These are phyloP conservation scores for Nemophila menziesii DNA, from an alignment of 257 asterid genomes.

Conservation along the genomic window DNA sequence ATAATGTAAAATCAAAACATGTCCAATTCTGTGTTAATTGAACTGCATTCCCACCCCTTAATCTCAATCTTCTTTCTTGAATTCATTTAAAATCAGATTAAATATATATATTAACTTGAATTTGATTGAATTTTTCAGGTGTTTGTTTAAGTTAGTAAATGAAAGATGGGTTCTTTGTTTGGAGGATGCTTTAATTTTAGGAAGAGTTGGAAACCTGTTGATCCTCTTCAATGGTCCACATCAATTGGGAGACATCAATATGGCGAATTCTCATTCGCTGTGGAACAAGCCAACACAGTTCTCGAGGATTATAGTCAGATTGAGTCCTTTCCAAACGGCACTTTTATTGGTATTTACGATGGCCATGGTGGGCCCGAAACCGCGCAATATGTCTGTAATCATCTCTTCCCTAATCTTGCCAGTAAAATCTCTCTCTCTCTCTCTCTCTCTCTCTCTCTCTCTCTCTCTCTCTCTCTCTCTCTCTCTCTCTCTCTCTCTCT, in stretches of 20 bases:
- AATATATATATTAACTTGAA: neutral
- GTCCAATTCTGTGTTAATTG: no score
- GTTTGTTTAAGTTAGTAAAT: constrained; percentile 38
- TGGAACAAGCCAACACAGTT: constrained; percentile 56
- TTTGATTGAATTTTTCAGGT: neutral
- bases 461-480: neutral
- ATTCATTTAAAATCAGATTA: no score
- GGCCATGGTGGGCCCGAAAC: constrained; percentile 89
- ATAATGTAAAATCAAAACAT: no score
- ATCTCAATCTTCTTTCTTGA: no score
- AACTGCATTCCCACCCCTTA: no score
- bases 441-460: constrained; percentile 2
- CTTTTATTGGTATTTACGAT: constrained; percentile 73
- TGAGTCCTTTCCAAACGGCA: constrained; percentile 47
- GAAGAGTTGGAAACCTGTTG: constrained; percentile 34
- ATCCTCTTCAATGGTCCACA: constrained; percentile 51
- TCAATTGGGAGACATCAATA: constrained; percentile 70
- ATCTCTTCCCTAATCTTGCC: constrained; percentile 40
- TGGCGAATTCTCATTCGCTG: constrained; percentile 68
- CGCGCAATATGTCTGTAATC: constrained; percentile 39
- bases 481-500: no score
- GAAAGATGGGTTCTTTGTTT: constrained; percentile 73
- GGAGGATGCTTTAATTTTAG: constrained; percentile 63
- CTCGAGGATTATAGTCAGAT: constrained; percentile 77
- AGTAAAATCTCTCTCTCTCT: constrained; percentile 30